Evolutionary conservation across 164 flowering plant species (phyloP).

Genomic region (Dillenia suffruticosa): DNA sequence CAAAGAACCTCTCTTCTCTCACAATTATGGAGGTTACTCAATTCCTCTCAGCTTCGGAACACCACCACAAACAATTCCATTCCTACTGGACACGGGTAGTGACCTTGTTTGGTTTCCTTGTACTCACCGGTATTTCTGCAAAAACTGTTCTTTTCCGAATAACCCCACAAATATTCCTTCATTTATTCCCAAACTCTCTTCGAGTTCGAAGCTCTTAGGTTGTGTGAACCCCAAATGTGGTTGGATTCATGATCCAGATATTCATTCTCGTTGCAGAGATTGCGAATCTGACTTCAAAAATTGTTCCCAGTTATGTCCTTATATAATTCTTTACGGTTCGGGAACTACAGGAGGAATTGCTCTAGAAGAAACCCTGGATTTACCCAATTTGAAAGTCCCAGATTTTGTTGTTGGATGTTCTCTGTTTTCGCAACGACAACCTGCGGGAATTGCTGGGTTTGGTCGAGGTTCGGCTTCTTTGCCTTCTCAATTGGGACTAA

Average conservation of each 20-base stretch:
- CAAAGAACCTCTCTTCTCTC: slow-evolving; percentile 27
- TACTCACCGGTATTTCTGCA: slow-evolving; percentile 42
- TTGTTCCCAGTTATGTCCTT: slow-evolving; percentile 49
- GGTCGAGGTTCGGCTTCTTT: slow-evolving; percentile 54
- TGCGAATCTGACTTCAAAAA: slow-evolving; percentile 14
- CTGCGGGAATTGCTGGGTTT: slow-evolving; percentile 60
- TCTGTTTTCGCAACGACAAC: slow-evolving; percentile 36
- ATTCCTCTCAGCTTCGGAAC: slow-evolving; percentile 55
- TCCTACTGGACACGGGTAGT: slow-evolving; percentile 59
- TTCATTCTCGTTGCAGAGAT: slow-evolving; percentile 24
- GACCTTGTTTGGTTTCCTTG: slow-evolving; percentile 65
- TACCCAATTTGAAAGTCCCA: slow-evolving; percentile 18
- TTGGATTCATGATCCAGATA: slow-evolving; percentile 39
- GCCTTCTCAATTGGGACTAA: slow-evolving; percentile 44
- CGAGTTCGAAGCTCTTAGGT: slow-evolving; percentile 43
- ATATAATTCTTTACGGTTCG: slow-evolving; percentile 40
- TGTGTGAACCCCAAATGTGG: slow-evolving; percentile 57
- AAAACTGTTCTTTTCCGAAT: slow-evolving; percentile 28
- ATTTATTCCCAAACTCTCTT: slow-evolving; percentile 47
- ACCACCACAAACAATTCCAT: slow-evolving; percentile 50
- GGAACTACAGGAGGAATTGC: slow-evolving; percentile 48
- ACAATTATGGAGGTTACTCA: slow-evolving; percentile 60
- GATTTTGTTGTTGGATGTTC: slow-evolving; percentile 59
- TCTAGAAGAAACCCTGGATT: slow-evolving; percentile 39
- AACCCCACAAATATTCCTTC: slow-evolving; percentile 13